Evolutionary conservation across 2,329 filamentous ascomycete species (phyloP), one percentile per base, ranked within the genome.

Genomic region (Pseudocercospora crystallina): DNA sequence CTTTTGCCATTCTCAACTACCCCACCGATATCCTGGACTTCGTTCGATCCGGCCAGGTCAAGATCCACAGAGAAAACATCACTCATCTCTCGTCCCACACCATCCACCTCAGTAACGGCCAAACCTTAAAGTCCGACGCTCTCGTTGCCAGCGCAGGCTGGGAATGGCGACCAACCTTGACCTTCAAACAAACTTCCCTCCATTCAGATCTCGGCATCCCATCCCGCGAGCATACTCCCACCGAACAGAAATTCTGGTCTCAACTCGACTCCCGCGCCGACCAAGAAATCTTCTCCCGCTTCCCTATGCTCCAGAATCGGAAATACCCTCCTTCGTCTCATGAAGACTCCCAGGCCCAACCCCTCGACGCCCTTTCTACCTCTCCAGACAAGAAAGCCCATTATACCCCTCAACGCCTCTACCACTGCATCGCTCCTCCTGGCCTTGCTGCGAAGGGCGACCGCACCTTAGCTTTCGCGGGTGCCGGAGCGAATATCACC

Each of bases 201-300:
- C 48, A 55, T 17, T 36, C 53, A 2, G 47, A 51, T 14, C 41
- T 56, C 38, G 49, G 53, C 9, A 14, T 56, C n/a, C 49, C 53
- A 31, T 49, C 45, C 38, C 32, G 36, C 13, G 38, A 56, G 13
- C 46, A 52, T 42, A 47, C 45, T 15, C 8, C 37, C n/a, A 35
- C 8, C 8, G 41, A 56, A 26, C 43, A 34, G 30, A 20, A 30
- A 8, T 32, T 49, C 34, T 56, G 53, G 53, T 36, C 31, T 2
- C 31, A 43, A 5, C 32, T 44, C 12, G 47, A 56, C 41, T 8
- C 32, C 35, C 39, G 45, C 35, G 47, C 54, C 15, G 54, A 56
- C 41, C 30, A 10, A 9, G 34, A 56, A 32, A 13, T 56, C 43
- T 46, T 54, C 35, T 43, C 39, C 31, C 54, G 46, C 39, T 47